Percentiles rank a stretch among this genome's conserved stretches.
Conservation (phyloP, 2,329 filamentous ascomycete genomes). For the Lasiodiplodia hormozganensis region DNA sequence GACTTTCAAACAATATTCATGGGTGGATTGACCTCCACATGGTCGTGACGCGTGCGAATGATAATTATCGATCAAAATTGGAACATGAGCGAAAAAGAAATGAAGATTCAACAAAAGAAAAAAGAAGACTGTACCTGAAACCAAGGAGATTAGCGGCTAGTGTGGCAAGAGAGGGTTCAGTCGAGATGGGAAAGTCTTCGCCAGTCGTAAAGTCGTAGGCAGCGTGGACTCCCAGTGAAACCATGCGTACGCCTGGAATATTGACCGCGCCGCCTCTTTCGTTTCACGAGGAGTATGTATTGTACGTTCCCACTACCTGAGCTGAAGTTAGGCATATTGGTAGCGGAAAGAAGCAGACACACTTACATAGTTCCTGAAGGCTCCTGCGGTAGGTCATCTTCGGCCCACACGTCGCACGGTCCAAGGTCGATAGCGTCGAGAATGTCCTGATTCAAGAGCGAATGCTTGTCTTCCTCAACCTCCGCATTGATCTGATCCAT, state of each 20-base stretch:
- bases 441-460: conserved; percentile 30
- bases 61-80: neutral
- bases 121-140: neutral
- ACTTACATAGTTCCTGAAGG: neutral
- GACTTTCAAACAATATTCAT: neutral
- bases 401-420: conserved; percentile 14
- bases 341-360: neutral
- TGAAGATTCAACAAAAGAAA: neutral
- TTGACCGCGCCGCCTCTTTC: neutral
- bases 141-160: neutral
- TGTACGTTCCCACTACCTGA: neutral
- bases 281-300: neutral
- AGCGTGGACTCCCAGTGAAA: neutral
- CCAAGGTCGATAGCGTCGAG: conserved; percentile 31
- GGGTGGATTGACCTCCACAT: neutral
- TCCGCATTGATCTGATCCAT: conserved; percentile 40
- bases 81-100: neutral
- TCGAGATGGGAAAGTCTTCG: neutral
- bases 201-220: neutral
- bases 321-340: neutral
- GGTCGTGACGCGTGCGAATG: neutral
- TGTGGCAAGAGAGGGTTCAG: neutral
- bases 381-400: conserved; percentile 7
- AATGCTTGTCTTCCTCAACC: conserved; percentile 26
- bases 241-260: neutral